Percentiles rank a stretch among this genome's conserved stretches.
Evolutionary conservation across 2,329 filamentous ascomycete genomes (phyloP).

Genomic region (Arthrobotrys megalospora): DNA sequence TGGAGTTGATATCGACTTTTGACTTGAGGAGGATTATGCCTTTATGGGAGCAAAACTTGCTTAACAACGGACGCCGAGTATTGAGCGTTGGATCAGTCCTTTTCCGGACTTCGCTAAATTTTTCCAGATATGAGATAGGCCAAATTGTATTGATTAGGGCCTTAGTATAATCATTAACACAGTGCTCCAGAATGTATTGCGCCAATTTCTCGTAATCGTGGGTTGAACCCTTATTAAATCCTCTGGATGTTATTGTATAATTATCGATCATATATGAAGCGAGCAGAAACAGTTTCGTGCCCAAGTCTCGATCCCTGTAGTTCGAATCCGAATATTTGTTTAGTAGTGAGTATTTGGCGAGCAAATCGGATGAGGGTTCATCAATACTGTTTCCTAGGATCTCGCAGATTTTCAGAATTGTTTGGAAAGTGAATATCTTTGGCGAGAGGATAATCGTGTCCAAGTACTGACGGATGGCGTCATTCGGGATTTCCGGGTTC

Average conservation of each 20-base stretch:
- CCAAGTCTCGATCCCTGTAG: constrained; percentile 6
- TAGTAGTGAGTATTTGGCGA: not conserved
- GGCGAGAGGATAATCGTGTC: too few species aligned
- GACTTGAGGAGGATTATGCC: not conserved
- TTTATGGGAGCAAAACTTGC: not conserved
- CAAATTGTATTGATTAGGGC: constrained; percentile 10
- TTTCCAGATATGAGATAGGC: constrained; percentile 3
- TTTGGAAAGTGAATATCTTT: too few species aligned
- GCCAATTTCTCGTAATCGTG: not conserved
- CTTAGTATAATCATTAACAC: constrained; percentile 3
- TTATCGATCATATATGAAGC: not conserved
- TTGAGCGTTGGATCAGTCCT: not conserved
- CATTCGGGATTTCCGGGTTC: too few species aligned
- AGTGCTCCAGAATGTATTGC: constrained; percentile 5
- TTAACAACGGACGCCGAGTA: not conserved
- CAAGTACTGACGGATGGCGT: too few species aligned
- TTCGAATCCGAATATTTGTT: constrained; percentile 9
- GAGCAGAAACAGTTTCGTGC: constrained; percentile 8
- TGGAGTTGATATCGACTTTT: not conserved
- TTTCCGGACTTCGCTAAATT: too few species aligned
- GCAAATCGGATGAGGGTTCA: too few species aligned
- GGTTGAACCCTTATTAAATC: too few species aligned
- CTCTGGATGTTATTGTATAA: not conserved
- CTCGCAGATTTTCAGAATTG: too few species aligned
- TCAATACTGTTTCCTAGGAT: too few species aligned